These are phyloP conservation scores for Fraxinus pennsylvanica DNA, from an alignment of 257 asterid species.

Conservation along the genomic window DNA sequence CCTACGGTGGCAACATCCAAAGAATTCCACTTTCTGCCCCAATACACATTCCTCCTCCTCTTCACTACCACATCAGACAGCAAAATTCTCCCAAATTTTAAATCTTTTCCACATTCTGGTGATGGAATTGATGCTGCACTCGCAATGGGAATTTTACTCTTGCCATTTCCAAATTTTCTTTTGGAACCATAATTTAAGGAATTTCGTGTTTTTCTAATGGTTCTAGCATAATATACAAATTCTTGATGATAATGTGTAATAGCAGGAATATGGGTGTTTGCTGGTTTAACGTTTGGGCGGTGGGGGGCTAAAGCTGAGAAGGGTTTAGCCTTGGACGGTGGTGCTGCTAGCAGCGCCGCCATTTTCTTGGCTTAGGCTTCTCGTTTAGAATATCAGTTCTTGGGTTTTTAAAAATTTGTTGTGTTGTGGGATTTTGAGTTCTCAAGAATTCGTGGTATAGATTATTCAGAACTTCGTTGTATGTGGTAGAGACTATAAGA, in stretches of 20 bases:
- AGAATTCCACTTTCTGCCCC: constrained; percentile 64
- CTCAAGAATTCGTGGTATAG: no score
- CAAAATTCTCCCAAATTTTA: constrained; percentile 49
- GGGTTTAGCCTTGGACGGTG: no score
- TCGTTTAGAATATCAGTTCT: no score
- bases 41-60: constrained; percentile 45
- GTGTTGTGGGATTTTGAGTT: no score
- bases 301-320: no score
- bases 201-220: constrained; percentile 12
- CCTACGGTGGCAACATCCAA: constrained; percentile 47
- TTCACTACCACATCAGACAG: constrained; percentile 66
- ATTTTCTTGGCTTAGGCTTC: no score
- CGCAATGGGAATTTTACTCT: constrained; percentile 35
- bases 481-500: no score
- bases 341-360: no score
- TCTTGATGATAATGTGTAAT: constrained; percentile 19
- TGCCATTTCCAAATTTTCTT: constrained; percentile 13
- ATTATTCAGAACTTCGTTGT: no score
- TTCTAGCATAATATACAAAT: constrained; percentile 18
- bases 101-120: constrained; percentile 39
- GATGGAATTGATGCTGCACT: constrained; percentile 39
- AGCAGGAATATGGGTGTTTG: not conserved
- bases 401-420: no score
- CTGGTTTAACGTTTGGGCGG: no score
- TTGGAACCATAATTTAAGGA: constrained; percentile 18